phyloP scores from a whole-genome alignment of 805 yeast genomes.

The Ascoidea tarda region DNA sequence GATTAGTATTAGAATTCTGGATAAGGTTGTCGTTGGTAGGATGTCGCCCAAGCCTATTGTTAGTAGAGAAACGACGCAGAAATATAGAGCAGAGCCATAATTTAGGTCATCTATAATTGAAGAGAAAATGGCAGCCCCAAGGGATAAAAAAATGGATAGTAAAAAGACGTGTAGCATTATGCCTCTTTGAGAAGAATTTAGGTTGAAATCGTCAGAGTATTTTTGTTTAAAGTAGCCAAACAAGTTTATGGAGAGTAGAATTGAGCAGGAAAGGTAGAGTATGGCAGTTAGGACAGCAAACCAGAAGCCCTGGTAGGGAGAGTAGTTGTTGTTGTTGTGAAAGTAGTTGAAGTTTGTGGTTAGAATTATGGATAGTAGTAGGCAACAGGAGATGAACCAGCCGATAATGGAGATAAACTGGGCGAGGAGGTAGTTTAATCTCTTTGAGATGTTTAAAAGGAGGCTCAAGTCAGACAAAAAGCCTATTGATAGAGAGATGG shows the following conservation, averaged over 20 bases:
- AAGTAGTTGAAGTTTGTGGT: slow-evolving; percentile 21
- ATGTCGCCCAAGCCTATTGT: slow-evolving; percentile 79
- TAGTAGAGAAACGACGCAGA: slow-evolving; percentile 54
- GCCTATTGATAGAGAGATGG: slow-evolving; percentile 51
- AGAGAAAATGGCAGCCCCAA: slow-evolving; percentile 53
- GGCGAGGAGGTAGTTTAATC: slow-evolving; percentile 41
- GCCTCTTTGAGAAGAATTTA: slow-evolving; percentile 53
- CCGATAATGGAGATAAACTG: slow-evolving; percentile 49
- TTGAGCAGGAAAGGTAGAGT: slow-evolving; percentile 44
- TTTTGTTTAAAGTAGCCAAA: slow-evolving; percentile 42
- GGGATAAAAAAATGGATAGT: slow-evolving; percentile 52
- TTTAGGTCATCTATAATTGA: slow-evolving; percentile 25
- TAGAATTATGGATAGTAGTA: slow-evolving; percentile 36
- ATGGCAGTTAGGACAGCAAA: slow-evolving; percentile 54
- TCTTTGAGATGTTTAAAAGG: slow-evolving; percentile 51
- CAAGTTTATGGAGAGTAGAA: slow-evolving; percentile 40
- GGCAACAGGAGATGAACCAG: slow-evolving; percentile 45
- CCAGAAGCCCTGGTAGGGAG: slow-evolving; percentile 60
- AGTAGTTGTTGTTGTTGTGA: slow-evolving; percentile 14
- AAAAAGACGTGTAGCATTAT: slow-evolving; percentile 60
- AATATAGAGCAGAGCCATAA: slow-evolving; percentile 61
- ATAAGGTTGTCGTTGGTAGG: slow-evolving; percentile 35
- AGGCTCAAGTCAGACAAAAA: slow-evolving; percentile 54
- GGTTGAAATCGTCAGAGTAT: slow-evolving; percentile 60
- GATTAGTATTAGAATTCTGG: slow-evolving; percentile 43